Evolutionary conservation across 73 alveolate genomes (phyloP), one percentile per base, ranked within the genome.

Genomic region (Paramecium octaurelia): DNA sequence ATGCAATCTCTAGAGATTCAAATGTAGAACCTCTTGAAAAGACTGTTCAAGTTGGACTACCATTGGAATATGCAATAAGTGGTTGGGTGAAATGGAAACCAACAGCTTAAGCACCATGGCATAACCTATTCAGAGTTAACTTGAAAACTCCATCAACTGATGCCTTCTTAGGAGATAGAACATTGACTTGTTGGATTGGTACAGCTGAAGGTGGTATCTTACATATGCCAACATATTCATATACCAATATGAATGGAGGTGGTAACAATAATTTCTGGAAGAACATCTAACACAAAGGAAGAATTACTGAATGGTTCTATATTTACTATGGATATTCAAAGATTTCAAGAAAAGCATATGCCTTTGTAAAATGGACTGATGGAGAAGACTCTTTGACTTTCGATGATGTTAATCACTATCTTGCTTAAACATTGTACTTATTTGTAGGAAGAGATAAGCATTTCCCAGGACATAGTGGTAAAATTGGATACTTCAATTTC

Each of bases 31-130:
- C 91, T 44, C 8, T 21, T 14, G 57, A 36, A 14, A 80, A 80
- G 29, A 4, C 35, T 35, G 23, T n/a, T 16, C n/a, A 42, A 20
- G 75, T 80, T 14, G 91, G 91, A 44, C 57, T 80, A 12, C 91
- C 91, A 80, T 46, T 80, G 14, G 91, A 80, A 80, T 80, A 80
- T 86, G 86, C 84, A 20, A 36, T 86, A 8, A 86, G 93, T 58
- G 93, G 93, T 58, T 86, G 93, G 93, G 7, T 27, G 58, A 59
- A 57, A 58, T 86, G 93, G 93, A 86, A 40, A 58, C 87, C 59
- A 20, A 57, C 73, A 29, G 93, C 93, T 0, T 86, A 86, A 10
- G 42, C 57, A 58, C 87, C 93, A 7, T 86, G 93, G 93, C 93
- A 86, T 18, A 86, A 86, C 43, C 58, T 86, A 20, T 86, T 86